Conservation (phyloP, 2,329 filamentous ascomycete genomes). For the Arthrobotrys iridis region DNA sequence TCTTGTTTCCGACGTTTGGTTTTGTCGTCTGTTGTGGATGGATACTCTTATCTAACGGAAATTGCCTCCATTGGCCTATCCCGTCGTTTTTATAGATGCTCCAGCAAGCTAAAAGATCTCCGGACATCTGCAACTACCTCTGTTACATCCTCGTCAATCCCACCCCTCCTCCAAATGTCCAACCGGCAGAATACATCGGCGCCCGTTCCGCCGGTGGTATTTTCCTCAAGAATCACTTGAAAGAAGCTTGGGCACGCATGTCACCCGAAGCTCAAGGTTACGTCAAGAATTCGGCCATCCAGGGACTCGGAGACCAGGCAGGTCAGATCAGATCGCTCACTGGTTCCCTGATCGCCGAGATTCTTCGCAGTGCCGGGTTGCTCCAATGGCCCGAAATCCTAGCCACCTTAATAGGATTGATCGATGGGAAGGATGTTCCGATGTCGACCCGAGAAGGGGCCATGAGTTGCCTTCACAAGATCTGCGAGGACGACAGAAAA, state of each 20-base stretch:
- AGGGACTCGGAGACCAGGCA: slow-evolving; percentile 82
- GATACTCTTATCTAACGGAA: slow-evolving; percentile 52
- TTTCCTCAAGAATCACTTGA: slow-evolving; percentile 95
- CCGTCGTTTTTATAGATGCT: slow-evolving; percentile 76
- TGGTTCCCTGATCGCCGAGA: slow-evolving; percentile 92
- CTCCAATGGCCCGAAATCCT: slow-evolving; percentile 91
- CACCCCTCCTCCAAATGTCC: slow-evolving; percentile 67
- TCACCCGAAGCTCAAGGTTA: slow-evolving; percentile 77
- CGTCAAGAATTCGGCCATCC: slow-evolving; percentile 80
- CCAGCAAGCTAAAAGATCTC: slow-evolving; percentile 82
- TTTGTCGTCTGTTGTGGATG: too few species aligned
- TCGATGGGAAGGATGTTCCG: slow-evolving; percentile 71
- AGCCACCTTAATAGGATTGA: slow-evolving; percentile 80
- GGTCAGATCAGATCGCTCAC: slow-evolving; percentile 86
- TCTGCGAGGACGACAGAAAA: slow-evolving; percentile 94
- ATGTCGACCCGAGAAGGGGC: slow-evolving; percentile 85
- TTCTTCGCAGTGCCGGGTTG: slow-evolving; percentile 84
- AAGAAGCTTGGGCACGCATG: slow-evolving; percentile 77
- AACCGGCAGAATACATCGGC: slow-evolving; percentile 68
- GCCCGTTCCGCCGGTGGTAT: slow-evolving; percentile 88
- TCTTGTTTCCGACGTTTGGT: slow-evolving; percentile 4
- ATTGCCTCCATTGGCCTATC: slow-evolving; percentile 52
- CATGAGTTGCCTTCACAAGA: slow-evolving; percentile 91
- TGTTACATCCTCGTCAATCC: slow-evolving; percentile 83
- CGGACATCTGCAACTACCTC: slow-evolving; percentile 97